A percentile compares a stretch with the other conserved stretches of the same genome.
phyloP scores from a whole-genome alignment of 2,329 filamentous ascomycete species.

The Epichloe uncinata region DNA sequence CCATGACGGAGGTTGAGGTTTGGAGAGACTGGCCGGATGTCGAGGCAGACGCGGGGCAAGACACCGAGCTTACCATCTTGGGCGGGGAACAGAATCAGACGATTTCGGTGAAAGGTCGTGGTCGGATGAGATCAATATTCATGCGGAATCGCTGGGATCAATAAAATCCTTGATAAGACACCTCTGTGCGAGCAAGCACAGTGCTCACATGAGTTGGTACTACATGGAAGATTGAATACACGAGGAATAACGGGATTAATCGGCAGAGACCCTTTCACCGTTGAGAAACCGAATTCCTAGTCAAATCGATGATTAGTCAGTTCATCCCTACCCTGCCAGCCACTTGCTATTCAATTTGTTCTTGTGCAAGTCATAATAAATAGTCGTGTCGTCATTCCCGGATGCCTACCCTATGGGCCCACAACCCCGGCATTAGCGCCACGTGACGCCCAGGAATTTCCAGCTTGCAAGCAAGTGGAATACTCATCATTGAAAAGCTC shows the following conservation, averaged over 20 bases:
- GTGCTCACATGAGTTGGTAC: too few relatives aligned
- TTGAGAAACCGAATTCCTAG: neutral
- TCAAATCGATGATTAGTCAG: neutral
- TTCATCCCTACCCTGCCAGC: too few relatives aligned
- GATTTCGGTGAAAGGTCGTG: constrained; percentile 32
- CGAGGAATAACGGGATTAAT: neutral
- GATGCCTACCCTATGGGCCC: constrained; percentile 2
- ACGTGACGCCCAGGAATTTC: constrained; percentile 21
- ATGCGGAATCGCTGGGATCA: constrained; percentile 4
- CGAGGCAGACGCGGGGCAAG: constrained; percentile 16
- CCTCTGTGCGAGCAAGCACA: neutral
- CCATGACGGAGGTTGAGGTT: constrained; percentile 39
- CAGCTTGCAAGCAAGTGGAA: constrained; percentile 13
- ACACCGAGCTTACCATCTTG: constrained; percentile 11
- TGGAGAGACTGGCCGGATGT: constrained; percentile 57
- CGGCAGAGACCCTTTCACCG: neutral
- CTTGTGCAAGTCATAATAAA: neutral
- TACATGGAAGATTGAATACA: neutral
- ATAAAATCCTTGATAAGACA: neutral
- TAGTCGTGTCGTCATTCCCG: neutral
- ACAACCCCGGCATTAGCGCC: constrained; percentile 5
- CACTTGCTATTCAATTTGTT: neutral
- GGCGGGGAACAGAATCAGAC: constrained; percentile 4
- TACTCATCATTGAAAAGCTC: constrained; percentile 15
- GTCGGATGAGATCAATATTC: constrained; percentile 32